Percentiles rank a stretch among this genome's conserved stretches.
Conservation (phyloP, 2,329 filamentous ascomycete species). For the Aspergillus fructus region DNA sequence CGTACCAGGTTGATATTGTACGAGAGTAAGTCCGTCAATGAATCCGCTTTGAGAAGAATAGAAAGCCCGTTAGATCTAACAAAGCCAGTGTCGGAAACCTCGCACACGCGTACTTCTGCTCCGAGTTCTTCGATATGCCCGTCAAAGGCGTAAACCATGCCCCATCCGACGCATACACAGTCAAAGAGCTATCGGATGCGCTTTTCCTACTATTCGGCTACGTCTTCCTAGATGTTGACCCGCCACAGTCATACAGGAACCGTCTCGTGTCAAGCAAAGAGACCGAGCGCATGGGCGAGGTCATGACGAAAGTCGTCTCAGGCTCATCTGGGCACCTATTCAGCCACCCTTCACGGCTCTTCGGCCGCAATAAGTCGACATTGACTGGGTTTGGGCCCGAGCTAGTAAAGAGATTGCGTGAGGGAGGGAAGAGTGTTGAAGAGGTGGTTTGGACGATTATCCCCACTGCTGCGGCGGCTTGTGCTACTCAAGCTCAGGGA, state of each 20-base stretch:
- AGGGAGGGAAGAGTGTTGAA: slow-evolving; percentile 7
- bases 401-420: slow-evolving; percentile 3
- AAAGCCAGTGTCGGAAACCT: slow-evolving; percentile 46
- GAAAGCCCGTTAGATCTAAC: neutral
- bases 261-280: neutral
- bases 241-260: slow-evolving; percentile 4
- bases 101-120: slow-evolving; percentile 54
- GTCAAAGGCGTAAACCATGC: slow-evolving; percentile 53
- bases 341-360: neutral
- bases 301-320: slow-evolving; percentile 2
- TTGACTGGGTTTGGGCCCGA: slow-evolving; percentile 5
- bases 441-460: slow-evolving; percentile 13
- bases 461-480: slow-evolving; percentile 12
- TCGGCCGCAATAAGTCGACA: neutral
- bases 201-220: slow-evolving; percentile 10
- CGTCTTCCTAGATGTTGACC: slow-evolving; percentile 13
- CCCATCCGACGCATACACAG: slow-evolving; percentile 54
- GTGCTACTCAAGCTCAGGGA: slow-evolving; percentile 13
- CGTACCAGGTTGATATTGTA: slow-evolving; percentile 49
- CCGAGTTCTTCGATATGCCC: slow-evolving; percentile 55
- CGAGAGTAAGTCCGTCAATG: slow-evolving; percentile 29
- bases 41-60: neutral
- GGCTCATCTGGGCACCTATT: neutral
- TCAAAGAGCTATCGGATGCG: slow-evolving; percentile 32
- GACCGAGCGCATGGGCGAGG: slow-evolving; percentile 4